Evolutionary conservation across 352 stramenopile genomes (phyloP), one percentile per base, ranked within the genome.

Genomic region (Pythium coloratum): DNA sequence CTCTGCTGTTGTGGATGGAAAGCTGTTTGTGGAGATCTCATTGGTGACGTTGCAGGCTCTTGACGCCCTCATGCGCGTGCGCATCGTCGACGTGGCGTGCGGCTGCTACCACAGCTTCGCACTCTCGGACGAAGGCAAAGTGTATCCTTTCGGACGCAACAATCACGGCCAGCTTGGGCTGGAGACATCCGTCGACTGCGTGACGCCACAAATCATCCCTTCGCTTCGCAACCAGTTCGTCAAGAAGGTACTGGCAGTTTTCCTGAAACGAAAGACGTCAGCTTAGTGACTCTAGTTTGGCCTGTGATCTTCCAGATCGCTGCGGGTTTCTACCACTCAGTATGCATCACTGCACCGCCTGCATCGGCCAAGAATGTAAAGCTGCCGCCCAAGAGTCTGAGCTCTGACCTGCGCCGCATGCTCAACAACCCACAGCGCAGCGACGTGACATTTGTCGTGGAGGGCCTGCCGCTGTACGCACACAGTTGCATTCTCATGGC

Each of bases 101-200:
- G 89, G 89, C 20, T 94, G 86, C 69, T 96, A 95, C 55, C 89
- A 96, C 73, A 96, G 85, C 26, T 76, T 96, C 12, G 64, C 79
- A 3, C 81, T 96, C 33, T 92, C 84, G 16, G 84, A 92, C n/a
- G 81, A 94, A 34, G 89, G 88, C 9, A 91, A 90, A 66, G 88
- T 96, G 44, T 95, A 93, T 60, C 93, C 96, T 20, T 98, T 97
- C 72, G 94, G 94, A 26, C 77, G 93, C 34, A 98, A 98, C 70
- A 97, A 98, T 62, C 93, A 98, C 71, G 94, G 94, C 1, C 94
- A 98, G 47, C 80, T 98, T 38, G 93, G 91, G 1, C 72, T 92
- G 13, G 82, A 92, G 53, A 88, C 84, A 26, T 78, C 70, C 2
- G 53, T 92, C 8, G 87, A 96, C 65, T 94, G 89, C 24, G 47